These are phyloP conservation scores for Emydomyces testavorans DNA, from an alignment of 2,329 filamentous ascomycete genomes.

Conservation along the genomic window DNA sequence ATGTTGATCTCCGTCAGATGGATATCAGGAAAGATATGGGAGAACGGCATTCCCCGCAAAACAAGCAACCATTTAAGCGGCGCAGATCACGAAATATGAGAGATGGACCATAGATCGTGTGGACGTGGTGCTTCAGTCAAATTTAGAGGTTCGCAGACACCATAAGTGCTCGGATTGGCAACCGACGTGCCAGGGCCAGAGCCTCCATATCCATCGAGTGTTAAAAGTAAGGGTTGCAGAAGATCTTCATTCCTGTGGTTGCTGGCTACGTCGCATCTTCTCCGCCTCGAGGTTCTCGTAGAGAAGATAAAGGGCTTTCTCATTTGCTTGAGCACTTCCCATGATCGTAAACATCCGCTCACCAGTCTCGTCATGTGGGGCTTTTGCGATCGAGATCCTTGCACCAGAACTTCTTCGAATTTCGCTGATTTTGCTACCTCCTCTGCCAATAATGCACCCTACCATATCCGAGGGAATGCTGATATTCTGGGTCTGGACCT, in stretches of 20 bases:
- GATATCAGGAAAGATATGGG: slow-evolving; percentile 7
- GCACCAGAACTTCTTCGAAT: slow-evolving; percentile 94
- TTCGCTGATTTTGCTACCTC: slow-evolving; percentile 94
- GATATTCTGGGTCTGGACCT: slow-evolving; percentile 98
- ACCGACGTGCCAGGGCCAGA: not conserved
- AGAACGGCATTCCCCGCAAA: slow-evolving; percentile 1
- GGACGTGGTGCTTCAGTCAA: slow-evolving; percentile 1
- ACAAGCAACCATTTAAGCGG: not conserved
- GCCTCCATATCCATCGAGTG: not conserved
- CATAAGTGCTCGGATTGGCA: not conserved
- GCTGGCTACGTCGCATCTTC: slow-evolving; percentile 93
- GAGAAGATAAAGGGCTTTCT: slow-evolving; percentile 86
- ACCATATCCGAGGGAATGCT: slow-evolving; percentile 99
- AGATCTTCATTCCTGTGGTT: slow-evolving; percentile 44
- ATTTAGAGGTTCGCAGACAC: not conserved
- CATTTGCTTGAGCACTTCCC: slow-evolving; percentile 84
- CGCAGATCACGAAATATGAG: slow-evolving; percentile 6
- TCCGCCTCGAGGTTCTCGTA: slow-evolving; percentile 99
- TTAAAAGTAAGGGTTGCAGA: not conserved
- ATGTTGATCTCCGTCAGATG: not conserved
- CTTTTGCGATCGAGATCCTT: slow-evolving; percentile 94
- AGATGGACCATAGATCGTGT: slow-evolving; percentile 4
- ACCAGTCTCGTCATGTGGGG: slow-evolving; percentile 90
- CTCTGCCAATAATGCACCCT: slow-evolving; percentile 94
- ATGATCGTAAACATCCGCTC: slow-evolving; percentile 99